Evolutionary conservation across 2,329 filamentous ascomycete species (phyloP), one percentile per base, ranked within the genome.

Genomic region (Westerdykella sp.): DNA sequence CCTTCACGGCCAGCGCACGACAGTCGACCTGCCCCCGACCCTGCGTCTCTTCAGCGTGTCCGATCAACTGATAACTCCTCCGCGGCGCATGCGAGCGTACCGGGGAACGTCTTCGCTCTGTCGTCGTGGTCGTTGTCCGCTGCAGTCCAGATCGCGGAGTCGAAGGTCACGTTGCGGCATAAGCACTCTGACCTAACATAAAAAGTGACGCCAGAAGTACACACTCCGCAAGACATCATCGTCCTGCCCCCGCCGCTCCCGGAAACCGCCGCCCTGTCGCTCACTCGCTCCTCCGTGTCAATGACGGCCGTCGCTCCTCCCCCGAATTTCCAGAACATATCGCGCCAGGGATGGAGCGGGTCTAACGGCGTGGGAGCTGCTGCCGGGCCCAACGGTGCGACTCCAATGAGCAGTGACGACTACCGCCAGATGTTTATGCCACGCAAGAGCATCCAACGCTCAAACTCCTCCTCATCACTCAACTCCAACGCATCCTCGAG

Each of bases 381-480:
- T 10, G 25, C 25, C 25, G 25, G 25, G 2, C 72, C 77, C 70
- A 80, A 77, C 71, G 75, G 76, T 65, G 71, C 80, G 57, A 75
- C 78, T 73, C 77, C 84, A 63, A 86, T 88, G 81, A 87, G 85
- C 71, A 73, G 83, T 66, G 88, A 95, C 73, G 87, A 95, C 69
- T 81, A 84, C 54, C 84, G 85, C 68, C 32, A 12, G 10, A 90
- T 95, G 79, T 87, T 94, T 67, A 84, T 87, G 78, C 86, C 87
- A 62, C 87, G 89, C 58, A 96, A 95, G 73, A 83, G 78, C 63
- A 77, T 88, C 48, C 87, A 91, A 67, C 83, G 91, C 66, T 84
- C 84, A 61, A 95, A 88, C 74, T 97, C 91, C 30, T 93, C 88
- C 45, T 95, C 89, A 4, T 95, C 90, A 37, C 76, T 94, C 51